A percentile compares a stretch with the other conserved stretches of the same genome.
These are phyloP conservation scores for Chlorophyllum brunneum DNA, from an alignment of 768 basidiomycete genomes.

Conservation along the genomic window DNA sequence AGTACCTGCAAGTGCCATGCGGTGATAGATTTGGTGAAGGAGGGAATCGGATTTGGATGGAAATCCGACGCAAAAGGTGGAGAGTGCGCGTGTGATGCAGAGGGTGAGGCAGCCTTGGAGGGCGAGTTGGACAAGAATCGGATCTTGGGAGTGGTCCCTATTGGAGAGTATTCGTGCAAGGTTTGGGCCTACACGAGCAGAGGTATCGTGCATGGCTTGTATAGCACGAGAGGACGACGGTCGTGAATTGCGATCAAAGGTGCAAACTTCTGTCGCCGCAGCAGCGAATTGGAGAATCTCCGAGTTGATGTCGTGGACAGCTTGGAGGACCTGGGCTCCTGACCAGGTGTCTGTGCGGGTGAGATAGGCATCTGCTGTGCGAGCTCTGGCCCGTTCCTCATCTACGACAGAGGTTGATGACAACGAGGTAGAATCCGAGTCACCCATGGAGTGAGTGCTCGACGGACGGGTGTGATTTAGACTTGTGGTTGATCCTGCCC, in stretches of 20 bases:
- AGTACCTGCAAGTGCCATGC: conserved; percentile 53
- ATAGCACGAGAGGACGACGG: conserved; percentile 26
- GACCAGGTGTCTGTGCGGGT: conserved; percentile 75
- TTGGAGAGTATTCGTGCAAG: conserved; percentile 57
- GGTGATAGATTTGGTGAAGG: conserved; percentile 56
- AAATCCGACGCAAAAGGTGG: conserved; percentile 71
- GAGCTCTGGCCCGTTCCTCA: conserved; percentile 55
- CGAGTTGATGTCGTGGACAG: conserved; percentile 75
- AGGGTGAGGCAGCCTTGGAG: conserved; percentile 68
- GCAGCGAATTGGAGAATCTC: conserved; percentile 81
- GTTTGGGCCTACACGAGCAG: conserved; percentile 58
- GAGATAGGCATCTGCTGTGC: conserved; percentile 63
- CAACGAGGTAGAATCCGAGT: conserved; percentile 18
- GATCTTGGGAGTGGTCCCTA: conserved; percentile 71
- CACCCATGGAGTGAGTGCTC: not conserved
- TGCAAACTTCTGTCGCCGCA: conserved; percentile 65
- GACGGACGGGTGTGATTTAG: conserved; percentile 5
- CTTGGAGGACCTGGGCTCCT: conserved; percentile 74
- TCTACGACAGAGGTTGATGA: conserved; percentile 23
- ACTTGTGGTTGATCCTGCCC: not conserved
- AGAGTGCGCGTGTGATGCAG: conserved; percentile 63
- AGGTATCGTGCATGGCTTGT: conserved; percentile 57
- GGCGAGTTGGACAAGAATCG: conserved; percentile 72
- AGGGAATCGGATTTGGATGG: conserved; percentile 67
- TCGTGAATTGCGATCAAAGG: conserved; percentile 30